Conservation (phyloP, 768 basidiomycete genomes). For the Lentinula edodes region DNA sequence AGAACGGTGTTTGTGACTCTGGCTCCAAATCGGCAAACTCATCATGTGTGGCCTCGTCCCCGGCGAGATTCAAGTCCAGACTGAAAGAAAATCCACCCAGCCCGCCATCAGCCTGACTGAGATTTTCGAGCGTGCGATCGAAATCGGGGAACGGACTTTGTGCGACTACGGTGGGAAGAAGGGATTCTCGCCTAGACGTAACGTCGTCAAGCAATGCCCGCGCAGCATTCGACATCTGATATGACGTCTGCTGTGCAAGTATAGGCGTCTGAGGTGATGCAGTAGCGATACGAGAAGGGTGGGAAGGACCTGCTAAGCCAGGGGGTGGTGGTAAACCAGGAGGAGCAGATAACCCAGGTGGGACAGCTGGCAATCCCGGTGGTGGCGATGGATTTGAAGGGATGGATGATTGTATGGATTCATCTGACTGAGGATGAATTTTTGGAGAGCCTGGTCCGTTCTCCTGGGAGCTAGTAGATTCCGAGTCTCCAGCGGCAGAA, state of each 20-base stretch:
- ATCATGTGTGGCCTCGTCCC: constrained; percentile 31
- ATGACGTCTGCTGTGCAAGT: constrained; percentile 54
- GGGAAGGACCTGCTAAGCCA: constrained; percentile 35
- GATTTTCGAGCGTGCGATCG: constrained; percentile 73
- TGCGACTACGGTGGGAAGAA: constrained; percentile 29
- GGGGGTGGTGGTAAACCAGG: constrained; percentile 61
- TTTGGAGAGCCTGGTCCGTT: constrained; percentile 30
- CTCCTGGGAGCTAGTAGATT: constrained; percentile 45
- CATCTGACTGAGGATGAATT: constrained; percentile 32
- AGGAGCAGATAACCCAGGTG: constrained; percentile 52
- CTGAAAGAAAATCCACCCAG: constrained; percentile 81
- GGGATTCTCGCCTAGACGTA: constrained; percentile 64
- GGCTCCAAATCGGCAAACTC: constrained; percentile 48
- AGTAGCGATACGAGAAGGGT: constrained; percentile 42
- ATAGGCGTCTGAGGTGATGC: constrained; percentile 47
- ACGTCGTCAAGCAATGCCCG: constrained; percentile 83
- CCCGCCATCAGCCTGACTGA: constrained; percentile 57
- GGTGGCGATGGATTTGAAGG: constrained; percentile 25
- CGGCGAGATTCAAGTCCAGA: constrained; percentile 72
- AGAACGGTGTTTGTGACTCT: constrained; percentile 51
- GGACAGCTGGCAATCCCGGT: constrained; percentile 36
- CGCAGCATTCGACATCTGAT: constrained; percentile 85
- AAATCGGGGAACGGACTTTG: constrained; percentile 83
- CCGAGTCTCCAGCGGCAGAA: constrained; percentile 36
- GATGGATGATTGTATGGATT: constrained; percentile 28